phyloP scores from a whole-genome alignment of 257 asterid genomes.

The Sherardia arvensis region DNA sequence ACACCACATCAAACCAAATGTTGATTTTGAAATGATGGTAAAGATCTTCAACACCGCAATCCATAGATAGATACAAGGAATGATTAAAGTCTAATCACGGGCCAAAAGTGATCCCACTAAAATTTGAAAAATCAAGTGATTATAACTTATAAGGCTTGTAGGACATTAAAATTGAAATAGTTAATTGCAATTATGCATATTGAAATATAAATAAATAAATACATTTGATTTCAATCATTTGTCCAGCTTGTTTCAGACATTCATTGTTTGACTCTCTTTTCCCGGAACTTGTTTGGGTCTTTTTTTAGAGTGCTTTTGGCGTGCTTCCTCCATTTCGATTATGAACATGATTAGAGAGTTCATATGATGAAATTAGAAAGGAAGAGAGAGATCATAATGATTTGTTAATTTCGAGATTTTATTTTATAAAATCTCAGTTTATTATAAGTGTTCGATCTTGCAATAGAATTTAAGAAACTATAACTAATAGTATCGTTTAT shows the following conservation, averaged over 20 bases:
- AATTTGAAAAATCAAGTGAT: neutral
- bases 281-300: neutral
- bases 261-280: neutral
- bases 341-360: neutral
- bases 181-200: neutral
- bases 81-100: slow-evolving; percentile 4
- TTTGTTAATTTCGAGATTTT: too few relatives aligned
- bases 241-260: neutral
- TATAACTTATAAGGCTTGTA: neutral
- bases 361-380: too few relatives aligned
- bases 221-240: neutral
- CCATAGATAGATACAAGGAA: neutral
- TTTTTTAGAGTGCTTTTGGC: neutral
- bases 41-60: neutral
- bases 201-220: neutral
- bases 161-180: neutral
- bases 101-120: slow-evolving; percentile 5
- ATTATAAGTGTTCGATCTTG: too few relatives aligned
- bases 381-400: too few relatives aligned
- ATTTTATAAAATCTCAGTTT: too few relatives aligned
- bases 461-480: too few relatives aligned
- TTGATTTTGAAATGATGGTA: neutral
- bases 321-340: neutral
- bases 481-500: too few relatives aligned
- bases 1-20: neutral